These are phyloP conservation scores for Claviceps paspali DNA, from an alignment of 2,329 filamentous ascomycete species.

Conservation along the genomic window DNA sequence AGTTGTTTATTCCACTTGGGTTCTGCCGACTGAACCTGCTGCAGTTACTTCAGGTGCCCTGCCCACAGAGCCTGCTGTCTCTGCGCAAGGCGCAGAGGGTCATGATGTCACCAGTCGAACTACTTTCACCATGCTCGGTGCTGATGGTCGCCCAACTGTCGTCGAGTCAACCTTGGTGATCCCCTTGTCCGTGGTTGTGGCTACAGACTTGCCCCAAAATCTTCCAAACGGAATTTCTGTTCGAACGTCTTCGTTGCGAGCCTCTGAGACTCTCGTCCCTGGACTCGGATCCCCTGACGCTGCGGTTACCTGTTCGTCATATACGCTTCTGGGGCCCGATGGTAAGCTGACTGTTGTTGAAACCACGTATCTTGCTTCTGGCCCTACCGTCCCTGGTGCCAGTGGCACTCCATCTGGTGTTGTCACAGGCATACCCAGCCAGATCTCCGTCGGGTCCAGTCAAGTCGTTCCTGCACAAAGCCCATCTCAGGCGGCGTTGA, in stretches of 20 bases:
- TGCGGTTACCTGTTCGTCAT: slow-evolving; percentile 14
- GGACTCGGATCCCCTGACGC: slow-evolving; percentile 7
- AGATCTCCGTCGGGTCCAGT: slow-evolving; percentile 8
- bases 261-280: slow-evolving; percentile 3
- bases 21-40: slow-evolving; percentile 2
- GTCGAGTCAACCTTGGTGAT: slow-evolving; percentile 20
- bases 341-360: slow-evolving; percentile 16
- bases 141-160: slow-evolving; percentile 19
- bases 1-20: slow-evolving; percentile 6
- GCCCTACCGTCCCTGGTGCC: slow-evolving; percentile 6
- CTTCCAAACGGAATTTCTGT: slow-evolving; percentile 6
- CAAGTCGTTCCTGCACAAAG: slow-evolving; percentile 1
- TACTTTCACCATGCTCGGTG: slow-evolving; percentile 15
- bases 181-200: slow-evolving; percentile 7
- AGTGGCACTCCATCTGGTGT: slow-evolving; percentile 8
- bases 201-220: slow-evolving; percentile 6
- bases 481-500: slow-evolving; percentile 8
- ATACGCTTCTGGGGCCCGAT: slow-evolving; percentile 14
- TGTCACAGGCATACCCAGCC: slow-evolving; percentile 11
- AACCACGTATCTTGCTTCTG: slow-evolving; percentile 12
- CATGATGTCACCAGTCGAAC: slow-evolving; percentile 7
- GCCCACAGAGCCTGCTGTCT: neutral
- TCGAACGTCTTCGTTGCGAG: slow-evolving; percentile 1
- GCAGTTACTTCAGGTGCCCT: slow-evolving; percentile 4
- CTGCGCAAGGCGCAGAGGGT: slow-evolving; percentile 5